Evolutionary conservation across 2,329 filamentous ascomycete genomes (phyloP), one percentile per base, ranked within the genome.

Genomic region (Neoscytalidium dimidiatum): DNA sequence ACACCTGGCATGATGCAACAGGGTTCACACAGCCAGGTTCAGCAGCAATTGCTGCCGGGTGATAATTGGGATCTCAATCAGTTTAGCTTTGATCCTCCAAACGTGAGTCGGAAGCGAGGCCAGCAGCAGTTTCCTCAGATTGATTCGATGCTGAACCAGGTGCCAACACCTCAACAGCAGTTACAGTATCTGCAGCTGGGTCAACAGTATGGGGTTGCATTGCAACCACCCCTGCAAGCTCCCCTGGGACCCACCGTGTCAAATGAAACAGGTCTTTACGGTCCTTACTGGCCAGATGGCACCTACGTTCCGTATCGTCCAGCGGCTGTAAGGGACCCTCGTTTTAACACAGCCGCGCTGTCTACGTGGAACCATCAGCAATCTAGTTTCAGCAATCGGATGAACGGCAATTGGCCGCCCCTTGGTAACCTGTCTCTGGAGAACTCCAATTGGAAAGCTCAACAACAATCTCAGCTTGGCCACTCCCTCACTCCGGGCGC

Each of bases 101-200:
- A 63, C 46, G 29, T 60, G 57, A 52, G 49, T 28, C 81, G 78
- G 76, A 78, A 80, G 49, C 74, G 76, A 48, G 78, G 77, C 13
- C 75, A 82, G 64, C 80, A 82, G 66, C 75, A 79, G 61, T 73
- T 80, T 9, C 81, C 82, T 3, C 84, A 85, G 61, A 82, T 88
- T 68, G 87, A 89, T 71, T 89, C 87, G 4, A 80, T 88, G 74
- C 77, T 89, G 63, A 83, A 87, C 64, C 87, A 89, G 72, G 82
- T 83, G 65, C 79, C 85, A 5, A 78, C 88, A 14, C 85, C 89
- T 53, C 85, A 87, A 31, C 71, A 71, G 38, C 72, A 74, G 41
- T 80, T 86, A 65, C 86, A 88, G 58, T 83, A 85, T 68, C 82
- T 81, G 64, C 72, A 77, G 67, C 77, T 76, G 52, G 74, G 72